Percentiles rank a stretch among this genome's conserved stretches.
Evolutionary conservation across 2,329 filamentous ascomycete species (phyloP).

Genomic region (Colletotrichum cereale): DNA sequence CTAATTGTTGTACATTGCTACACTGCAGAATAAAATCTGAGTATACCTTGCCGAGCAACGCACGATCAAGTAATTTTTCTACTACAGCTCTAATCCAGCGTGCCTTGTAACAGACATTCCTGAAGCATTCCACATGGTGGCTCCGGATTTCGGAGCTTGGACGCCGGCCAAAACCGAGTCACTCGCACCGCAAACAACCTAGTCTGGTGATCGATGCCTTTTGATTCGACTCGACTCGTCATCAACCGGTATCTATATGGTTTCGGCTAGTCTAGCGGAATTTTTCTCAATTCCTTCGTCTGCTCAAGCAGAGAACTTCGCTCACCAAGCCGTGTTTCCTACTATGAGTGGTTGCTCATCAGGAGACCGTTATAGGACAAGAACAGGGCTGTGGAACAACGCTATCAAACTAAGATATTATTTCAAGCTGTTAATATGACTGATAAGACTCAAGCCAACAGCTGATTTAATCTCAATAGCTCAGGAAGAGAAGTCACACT

Average conservation of each 20-base stretch:
- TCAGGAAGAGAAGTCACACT: neutral
- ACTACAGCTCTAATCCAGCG: neutral
- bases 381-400: neutral
- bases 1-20: neutral
- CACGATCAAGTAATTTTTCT: neutral
- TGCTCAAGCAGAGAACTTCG: neutral
- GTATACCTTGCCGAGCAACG: no score
- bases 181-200: neutral
- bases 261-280: neutral
- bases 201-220: neutral
- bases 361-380: neutral
- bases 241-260: neutral
- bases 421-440: neutral
- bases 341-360: no score
- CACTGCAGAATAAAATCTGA: no score
- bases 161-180: neutral
- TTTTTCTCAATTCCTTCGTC: neutral
- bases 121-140: neutral
- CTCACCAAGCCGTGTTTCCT: neutral
- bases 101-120: neutral
- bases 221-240: no score
- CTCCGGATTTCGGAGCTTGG: constrained; percentile 1
- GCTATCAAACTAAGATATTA: neutral
- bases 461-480: no score
- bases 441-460: neutral